Evolutionary conservation across 148 eudicot species (phyloP).

Genomic region (Rhododendron simsii): DNA sequence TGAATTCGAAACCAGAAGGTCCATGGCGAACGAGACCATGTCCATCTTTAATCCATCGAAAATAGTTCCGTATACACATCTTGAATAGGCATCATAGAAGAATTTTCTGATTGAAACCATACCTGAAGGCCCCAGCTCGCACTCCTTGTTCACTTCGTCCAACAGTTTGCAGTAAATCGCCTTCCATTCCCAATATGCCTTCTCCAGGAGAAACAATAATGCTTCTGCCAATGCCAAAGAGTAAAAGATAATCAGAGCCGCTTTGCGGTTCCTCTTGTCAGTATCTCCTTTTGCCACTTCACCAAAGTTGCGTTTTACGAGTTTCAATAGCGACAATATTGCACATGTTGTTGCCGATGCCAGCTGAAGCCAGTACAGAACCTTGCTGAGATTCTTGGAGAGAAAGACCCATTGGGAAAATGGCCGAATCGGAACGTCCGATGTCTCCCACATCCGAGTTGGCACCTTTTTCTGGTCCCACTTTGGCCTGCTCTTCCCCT

Average conservation of each 20-base stretch:
- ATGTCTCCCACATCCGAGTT: slow-evolving; percentile 47
- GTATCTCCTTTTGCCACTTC: slow-evolving; percentile 43
- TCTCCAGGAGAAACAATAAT: slow-evolving; percentile 67
- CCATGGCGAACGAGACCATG: slow-evolving; percentile 85
- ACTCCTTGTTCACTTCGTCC: slow-evolving; percentile 57
- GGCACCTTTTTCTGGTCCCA: slow-evolving; percentile 17
- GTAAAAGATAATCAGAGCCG: slow-evolving; percentile 71
- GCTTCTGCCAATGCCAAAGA: slow-evolving; percentile 86
- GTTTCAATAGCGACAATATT: slow-evolving; percentile 58
- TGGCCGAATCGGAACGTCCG: slow-evolving; percentile 80
- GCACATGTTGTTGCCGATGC: slow-evolving; percentile 67
- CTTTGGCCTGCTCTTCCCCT: not conserved
- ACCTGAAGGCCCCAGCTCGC: slow-evolving; percentile 61
- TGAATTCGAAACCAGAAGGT: slow-evolving; percentile 60
- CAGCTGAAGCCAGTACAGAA: slow-evolving; percentile 70
- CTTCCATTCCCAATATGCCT: slow-evolving; percentile 75
- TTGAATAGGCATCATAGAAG: slow-evolving; percentile 91
- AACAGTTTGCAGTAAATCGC: slow-evolving; percentile 43
- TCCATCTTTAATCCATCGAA: slow-evolving; percentile 94
- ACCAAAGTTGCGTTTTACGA: slow-evolving; percentile 56
- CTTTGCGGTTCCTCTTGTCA: slow-evolving; percentile 62
- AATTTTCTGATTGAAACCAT: slow-evolving; percentile 62
- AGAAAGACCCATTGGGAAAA: slow-evolving; percentile 21
- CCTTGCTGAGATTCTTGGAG: slow-evolving; percentile 53
- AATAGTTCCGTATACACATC: slow-evolving; percentile 71